Conservation (phyloP, 257 asterid genomes). For the Coffea eugenioides region DNA sequence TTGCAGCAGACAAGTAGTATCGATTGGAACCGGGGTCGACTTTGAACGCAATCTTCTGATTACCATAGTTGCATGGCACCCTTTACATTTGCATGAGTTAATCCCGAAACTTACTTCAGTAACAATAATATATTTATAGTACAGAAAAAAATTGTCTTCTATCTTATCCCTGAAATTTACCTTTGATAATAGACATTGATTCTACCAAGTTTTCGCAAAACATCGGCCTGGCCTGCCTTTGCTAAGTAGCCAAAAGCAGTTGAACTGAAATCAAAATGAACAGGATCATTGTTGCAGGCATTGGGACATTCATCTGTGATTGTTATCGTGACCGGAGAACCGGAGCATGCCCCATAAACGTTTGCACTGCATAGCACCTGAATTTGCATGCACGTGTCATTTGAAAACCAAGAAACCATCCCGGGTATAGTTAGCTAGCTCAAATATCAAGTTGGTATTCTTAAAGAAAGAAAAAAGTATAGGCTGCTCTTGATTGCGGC, state of each 20-base stretch:
- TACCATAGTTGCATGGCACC: slow-evolving; percentile 27
- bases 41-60: slow-evolving; percentile 17
- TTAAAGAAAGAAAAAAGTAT: too few species aligned
- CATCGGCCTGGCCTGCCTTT: slow-evolving; percentile 24
- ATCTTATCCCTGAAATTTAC: background rate
- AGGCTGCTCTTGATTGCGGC: too few species aligned
- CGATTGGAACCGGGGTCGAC: slow-evolving; percentile 30
- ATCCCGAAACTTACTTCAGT: too few species aligned
- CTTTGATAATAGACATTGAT: slow-evolving; percentile 27
- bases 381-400: too few species aligned
- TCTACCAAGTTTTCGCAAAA: slow-evolving; percentile 22
- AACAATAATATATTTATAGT: too few species aligned
- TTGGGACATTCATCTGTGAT: slow-evolving; percentile 36
- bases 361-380: background rate
- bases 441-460: too few species aligned
- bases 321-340: slow-evolving; percentile 25
- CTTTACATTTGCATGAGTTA: slow-evolving; percentile 14
- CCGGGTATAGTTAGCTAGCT: too few species aligned
- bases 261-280: slow-evolving; percentile 44
- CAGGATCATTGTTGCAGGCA: slow-evolving; percentile 8
- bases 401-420: too few species aligned
- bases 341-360: slow-evolving; percentile 27
- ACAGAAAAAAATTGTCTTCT: too few species aligned
- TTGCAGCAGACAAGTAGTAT: slow-evolving; percentile 25
- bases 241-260: slow-evolving; percentile 36